Conservation (phyloP, 148 eudicot genomes). For the Nepenthes gracilis region DNA sequence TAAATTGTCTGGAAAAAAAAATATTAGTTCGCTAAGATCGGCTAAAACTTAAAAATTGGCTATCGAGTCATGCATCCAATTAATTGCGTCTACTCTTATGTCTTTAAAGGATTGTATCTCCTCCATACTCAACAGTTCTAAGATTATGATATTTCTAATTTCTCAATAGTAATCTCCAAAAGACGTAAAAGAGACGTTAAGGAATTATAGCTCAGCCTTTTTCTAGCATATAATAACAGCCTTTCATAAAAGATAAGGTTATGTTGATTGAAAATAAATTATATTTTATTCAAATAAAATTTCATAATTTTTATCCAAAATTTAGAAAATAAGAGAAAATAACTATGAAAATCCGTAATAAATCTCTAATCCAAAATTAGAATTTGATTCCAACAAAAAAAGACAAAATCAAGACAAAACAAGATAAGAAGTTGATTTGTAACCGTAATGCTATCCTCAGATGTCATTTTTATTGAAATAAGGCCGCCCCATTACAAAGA, state of each 20-base stretch:
- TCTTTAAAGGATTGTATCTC: slow-evolving; percentile 26
- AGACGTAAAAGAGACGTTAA: slow-evolving; percentile 23
- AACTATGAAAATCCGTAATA: too few relatives aligned
- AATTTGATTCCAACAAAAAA: too few relatives aligned
- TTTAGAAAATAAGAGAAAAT: too few relatives aligned
- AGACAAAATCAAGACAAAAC: too few relatives aligned
- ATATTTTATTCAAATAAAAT: too few relatives aligned
- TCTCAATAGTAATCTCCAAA: slow-evolving; percentile 42
- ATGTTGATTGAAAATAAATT: slow-evolving; percentile 21
- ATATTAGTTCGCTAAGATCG: slow-evolving; percentile 27
- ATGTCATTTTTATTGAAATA: too few relatives aligned
- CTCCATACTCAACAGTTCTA: slow-evolving; percentile 27
- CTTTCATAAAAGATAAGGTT: slow-evolving; percentile 34
- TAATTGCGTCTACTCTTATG: slow-evolving; percentile 29
- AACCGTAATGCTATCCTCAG: too few relatives aligned
- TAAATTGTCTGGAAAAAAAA: slow-evolving; percentile 26
- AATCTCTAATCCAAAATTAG: too few relatives aligned
- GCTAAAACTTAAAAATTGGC: slow-evolving; percentile 1
- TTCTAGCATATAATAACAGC: slow-evolving; percentile 22
- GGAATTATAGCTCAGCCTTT: slow-evolving; percentile 22
- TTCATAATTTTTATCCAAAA: too few relatives aligned
- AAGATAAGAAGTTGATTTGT: too few relatives aligned
- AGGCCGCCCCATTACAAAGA: too few relatives aligned
- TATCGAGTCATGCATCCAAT: slow-evolving; percentile 17
- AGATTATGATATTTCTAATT: slow-evolving; percentile 18